A percentile compares a stretch with the other conserved stretches of the same genome.
These are phyloP conservation scores for Diaporthe velutina DNA, from an alignment of 2,329 filamentous ascomycete genomes.

Conservation along the genomic window DNA sequence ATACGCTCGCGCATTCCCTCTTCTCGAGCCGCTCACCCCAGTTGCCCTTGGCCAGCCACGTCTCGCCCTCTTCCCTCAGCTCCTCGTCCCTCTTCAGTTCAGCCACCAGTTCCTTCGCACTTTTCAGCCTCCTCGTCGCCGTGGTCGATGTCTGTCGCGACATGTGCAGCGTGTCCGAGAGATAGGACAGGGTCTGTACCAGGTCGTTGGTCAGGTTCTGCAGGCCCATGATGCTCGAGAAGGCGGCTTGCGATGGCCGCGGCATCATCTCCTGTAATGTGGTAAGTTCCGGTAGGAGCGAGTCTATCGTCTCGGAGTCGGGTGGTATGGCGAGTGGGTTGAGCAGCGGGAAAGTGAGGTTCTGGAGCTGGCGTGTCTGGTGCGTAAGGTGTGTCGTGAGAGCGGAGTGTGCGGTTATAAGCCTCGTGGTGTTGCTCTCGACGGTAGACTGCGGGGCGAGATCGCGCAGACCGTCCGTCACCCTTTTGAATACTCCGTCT, in stretches of 20 bases:
- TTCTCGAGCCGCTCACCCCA: conserved; percentile 84
- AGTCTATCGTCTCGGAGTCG: conserved; percentile 74
- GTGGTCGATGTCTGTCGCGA: conserved; percentile 88
- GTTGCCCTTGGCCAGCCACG: conserved; percentile 84
- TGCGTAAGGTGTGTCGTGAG: conserved; percentile 80
- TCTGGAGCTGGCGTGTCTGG: conserved; percentile 82
- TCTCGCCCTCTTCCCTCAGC: conserved; percentile 82
- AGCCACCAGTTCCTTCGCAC: conserved; percentile 85
- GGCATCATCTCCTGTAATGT: conserved; percentile 77
- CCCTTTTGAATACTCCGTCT: conserved; percentile 76
- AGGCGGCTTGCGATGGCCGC: conserved; percentile 70
- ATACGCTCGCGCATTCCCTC: conserved; percentile 86
- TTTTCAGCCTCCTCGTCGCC: conserved; percentile 83
- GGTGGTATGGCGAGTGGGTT: conserved; percentile 76
- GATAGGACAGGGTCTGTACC: conserved; percentile 83
- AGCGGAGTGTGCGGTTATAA: conserved; percentile 82
- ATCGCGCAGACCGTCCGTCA: conserved; percentile 78
- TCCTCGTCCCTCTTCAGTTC: conserved; percentile 90
- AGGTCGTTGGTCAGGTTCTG: conserved; percentile 80
- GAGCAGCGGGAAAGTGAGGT: conserved; percentile 77
- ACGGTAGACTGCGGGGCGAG: conserved; percentile 80
- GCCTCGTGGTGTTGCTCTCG: conserved; percentile 78
- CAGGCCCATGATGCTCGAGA: conserved; percentile 76
- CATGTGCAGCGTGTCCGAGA: conserved; percentile 95
- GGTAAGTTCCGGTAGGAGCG: conserved; percentile 76